These are phyloP conservation scores for Besnoitia besnoiti DNA, from an alignment of 169 alveolate genomes.

Conservation along the genomic window DNA sequence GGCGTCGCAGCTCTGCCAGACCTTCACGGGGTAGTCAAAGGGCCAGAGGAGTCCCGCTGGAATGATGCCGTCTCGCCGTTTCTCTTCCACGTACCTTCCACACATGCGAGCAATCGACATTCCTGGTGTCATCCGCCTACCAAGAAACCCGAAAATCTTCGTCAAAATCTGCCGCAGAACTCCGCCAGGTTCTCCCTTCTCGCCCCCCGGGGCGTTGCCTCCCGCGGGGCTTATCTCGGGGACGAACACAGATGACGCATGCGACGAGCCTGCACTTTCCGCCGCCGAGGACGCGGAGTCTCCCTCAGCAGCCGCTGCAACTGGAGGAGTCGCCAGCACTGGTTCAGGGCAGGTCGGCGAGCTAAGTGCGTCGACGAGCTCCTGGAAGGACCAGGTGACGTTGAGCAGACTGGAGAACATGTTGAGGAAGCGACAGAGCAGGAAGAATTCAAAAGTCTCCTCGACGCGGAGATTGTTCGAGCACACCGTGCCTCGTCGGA, in stretches of 20 bases:
- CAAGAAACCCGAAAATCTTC: not conserved
- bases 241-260: not conserved
- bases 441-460: conserved; percentile 5
- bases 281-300: not conserved
- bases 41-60: not conserved
- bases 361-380: not conserved
- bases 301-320: not conserved
- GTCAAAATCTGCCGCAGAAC: not conserved
- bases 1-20: not conserved
- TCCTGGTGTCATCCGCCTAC: not conserved
- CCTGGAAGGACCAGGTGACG: conserved; percentile 23
- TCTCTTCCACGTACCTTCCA: conserved; percentile 3
- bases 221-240: not conserved
- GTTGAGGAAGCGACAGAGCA: conserved; percentile 19
- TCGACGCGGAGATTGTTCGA: not conserved
- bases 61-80: not conserved
- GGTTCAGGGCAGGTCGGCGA: not conserved
- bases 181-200: not conserved
- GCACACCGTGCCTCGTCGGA: not conserved
- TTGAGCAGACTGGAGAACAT: not conserved
- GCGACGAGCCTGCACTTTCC: not conserved
- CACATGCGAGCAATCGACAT: conserved; percentile 15
- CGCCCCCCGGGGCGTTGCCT: not conserved
- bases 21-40: conserved; percentile 19
- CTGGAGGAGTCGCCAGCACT: not conserved